Evolutionary conservation across 257 asterid genomes (phyloP).

Genomic region (Phtheirospermum japonicum): DNA sequence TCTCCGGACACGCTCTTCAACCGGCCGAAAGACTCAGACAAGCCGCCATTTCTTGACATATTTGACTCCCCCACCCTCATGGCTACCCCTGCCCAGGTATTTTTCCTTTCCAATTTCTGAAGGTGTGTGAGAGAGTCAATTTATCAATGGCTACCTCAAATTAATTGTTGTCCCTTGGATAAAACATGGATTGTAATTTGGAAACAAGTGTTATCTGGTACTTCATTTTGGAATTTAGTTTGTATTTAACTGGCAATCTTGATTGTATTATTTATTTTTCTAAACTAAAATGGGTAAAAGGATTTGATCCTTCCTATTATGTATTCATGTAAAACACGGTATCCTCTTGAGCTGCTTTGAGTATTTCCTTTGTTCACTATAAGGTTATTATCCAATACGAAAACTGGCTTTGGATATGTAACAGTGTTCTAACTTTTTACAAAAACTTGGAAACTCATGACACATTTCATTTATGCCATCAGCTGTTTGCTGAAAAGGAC

Average conservation of each 20-base stretch:
- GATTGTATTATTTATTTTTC: not conserved
- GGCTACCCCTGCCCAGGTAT: conserved; percentile 83
- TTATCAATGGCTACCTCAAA: no score
- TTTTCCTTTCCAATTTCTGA: not conserved
- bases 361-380: not conserved
- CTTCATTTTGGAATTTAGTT: not conserved
- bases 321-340: not conserved
- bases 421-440: not conserved
- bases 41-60: conserved; percentile 64
- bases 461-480: not conserved
- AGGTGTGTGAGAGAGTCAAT: no score
- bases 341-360: not conserved
- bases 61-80: conserved; percentile 75
- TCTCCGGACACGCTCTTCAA: conserved; percentile 60
- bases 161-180: conserved; percentile 1
- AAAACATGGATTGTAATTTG: conserved; percentile 2
- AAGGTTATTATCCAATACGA: not conserved
- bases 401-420: conserved; percentile 7
- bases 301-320: not conserved
- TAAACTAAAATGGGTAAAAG: not conserved
- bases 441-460: no score
- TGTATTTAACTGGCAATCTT: not conserved
- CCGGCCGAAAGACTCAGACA: conserved; percentile 49
- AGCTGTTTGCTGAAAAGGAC: not conserved
- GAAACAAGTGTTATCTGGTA: not conserved